phyloP scores from a whole-genome alignment of 1,284 basidiomycete species.

The Apiotrichum sp. region DNA sequence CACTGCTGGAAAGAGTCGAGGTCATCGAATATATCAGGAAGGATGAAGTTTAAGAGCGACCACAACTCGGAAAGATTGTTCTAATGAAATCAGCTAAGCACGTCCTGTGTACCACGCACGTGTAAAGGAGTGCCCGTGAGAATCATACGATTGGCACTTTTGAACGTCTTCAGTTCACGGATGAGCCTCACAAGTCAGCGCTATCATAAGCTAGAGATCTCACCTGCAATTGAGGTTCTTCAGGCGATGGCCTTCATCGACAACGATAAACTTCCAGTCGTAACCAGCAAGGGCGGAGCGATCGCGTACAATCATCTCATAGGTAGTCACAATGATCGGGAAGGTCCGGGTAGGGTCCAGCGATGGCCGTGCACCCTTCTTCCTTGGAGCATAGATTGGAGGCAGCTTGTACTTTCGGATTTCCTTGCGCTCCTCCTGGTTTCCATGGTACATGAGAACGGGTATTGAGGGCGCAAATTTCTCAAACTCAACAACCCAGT shows the following conservation, averaged over 20 bases:
- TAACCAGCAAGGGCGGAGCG: slow-evolving; percentile 60
- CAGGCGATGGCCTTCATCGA: slow-evolving; percentile 89
- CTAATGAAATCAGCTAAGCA: slow-evolving; percentile 44
- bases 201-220: neutral
- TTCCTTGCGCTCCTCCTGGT: slow-evolving; percentile 66
- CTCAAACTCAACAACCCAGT: slow-evolving; percentile 82
- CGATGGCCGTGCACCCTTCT: slow-evolving; percentile 25
- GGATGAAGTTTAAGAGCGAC: slow-evolving; percentile 90
- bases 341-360: slow-evolving; percentile 28
- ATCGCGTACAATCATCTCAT: slow-evolving; percentile 88
- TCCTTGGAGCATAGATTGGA: slow-evolving; percentile 13
- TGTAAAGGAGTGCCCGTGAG: slow-evolving; percentile 90
- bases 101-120: slow-evolving; percentile 49
- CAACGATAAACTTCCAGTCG: slow-evolving; percentile 88
- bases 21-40: slow-evolving; percentile 87
- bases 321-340: slow-evolving; percentile 69
- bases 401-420: slow-evolving; percentile 53
- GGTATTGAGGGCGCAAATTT: slow-evolving; percentile 71
- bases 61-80: slow-evolving; percentile 93
- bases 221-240: slow-evolving; percentile 83
- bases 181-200: slow-evolving; percentile 54
- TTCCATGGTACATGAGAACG: slow-evolving; percentile 77
- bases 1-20: slow-evolving; percentile 85
- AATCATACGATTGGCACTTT: slow-evolving; percentile 79
- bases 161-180: slow-evolving; percentile 82